A percentile compares a stretch with the other conserved stretches of the same genome.
These are phyloP conservation scores for Ocimum tenuiflorum DNA, from an alignment of 257 asterid genomes.

Conservation along the genomic window DNA sequence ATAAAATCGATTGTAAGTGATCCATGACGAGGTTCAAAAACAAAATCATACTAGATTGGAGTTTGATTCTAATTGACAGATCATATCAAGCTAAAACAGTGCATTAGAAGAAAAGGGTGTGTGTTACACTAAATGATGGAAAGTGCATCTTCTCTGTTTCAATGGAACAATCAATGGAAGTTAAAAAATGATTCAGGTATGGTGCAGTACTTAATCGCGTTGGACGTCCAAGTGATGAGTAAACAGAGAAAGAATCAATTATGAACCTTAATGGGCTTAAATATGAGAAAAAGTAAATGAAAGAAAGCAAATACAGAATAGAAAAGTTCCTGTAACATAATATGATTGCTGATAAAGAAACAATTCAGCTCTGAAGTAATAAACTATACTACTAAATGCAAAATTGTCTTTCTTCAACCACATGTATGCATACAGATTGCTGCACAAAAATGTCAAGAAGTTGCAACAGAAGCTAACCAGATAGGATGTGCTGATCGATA, in stretches of 20 bases:
- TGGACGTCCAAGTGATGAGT: background rate
- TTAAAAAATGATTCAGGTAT: too few species aligned
- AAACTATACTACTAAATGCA: too few species aligned
- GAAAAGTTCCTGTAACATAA: background rate
- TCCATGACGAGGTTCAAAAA: background rate
- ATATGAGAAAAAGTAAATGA: too few species aligned
- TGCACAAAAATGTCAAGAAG: background rate
- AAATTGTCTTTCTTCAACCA: background rate
- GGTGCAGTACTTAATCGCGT: background rate
- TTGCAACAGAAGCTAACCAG: background rate
- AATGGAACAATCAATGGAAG: background rate
- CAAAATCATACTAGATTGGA: background rate
- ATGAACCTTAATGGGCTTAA: too few species aligned
- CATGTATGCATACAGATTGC: background rate
- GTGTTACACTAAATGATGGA: background rate
- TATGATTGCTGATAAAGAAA: too few species aligned
- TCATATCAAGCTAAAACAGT: background rate
- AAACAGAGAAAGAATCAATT: background rate
- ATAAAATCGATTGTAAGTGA: conserved; percentile 7
- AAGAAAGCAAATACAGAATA: too few species aligned
- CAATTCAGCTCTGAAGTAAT: too few species aligned
- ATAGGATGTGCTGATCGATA: background rate
- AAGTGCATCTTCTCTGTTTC: background rate
- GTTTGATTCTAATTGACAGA: background rate
- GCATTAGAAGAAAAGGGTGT: background rate